phyloP scores from a whole-genome alignment of 1,139 yeast genomes.

The Candida tropicalis region DNA sequence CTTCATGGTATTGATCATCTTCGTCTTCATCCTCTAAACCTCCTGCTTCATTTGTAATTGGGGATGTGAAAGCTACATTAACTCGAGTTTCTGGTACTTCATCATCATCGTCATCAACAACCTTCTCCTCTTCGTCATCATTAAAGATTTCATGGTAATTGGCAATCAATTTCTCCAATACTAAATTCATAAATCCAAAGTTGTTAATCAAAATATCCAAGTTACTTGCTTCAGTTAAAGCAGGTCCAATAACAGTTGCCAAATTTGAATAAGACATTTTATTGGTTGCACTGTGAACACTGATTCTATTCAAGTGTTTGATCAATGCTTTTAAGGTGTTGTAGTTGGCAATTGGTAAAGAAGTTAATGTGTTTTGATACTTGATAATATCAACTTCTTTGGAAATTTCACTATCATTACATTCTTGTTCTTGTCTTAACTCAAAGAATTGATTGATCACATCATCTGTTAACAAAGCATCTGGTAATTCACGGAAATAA shows the following conservation, averaged over 20 bases:
- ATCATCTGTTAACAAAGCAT: conserved; percentile 69
- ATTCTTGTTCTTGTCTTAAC: conserved; percentile 34
- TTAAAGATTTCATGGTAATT: conserved; percentile 43
- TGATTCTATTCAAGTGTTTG: conserved; percentile 67
- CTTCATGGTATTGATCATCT: conserved; percentile 1
- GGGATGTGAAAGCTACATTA: background rate
- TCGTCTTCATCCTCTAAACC: background rate
- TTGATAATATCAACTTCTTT: conserved; percentile 28
- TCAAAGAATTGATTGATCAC: conserved; percentile 53
- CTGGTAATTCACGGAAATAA: conserved; percentile 86
- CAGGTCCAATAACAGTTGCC: conserved; percentile 75
- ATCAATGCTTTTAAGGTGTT: conserved; percentile 67
- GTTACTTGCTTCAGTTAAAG: conserved; percentile 58
- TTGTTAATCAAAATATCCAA: conserved; percentile 51
- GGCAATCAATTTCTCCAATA: conserved; percentile 52
- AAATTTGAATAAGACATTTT: conserved; percentile 80
- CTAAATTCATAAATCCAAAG: conserved; percentile 58
- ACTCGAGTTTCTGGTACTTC: too few species aligned
- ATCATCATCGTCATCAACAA: background rate
- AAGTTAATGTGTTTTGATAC: conserved; percentile 47
- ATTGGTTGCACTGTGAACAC: conserved; percentile 60
- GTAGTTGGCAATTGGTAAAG: conserved; percentile 67
- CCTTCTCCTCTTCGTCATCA: background rate
- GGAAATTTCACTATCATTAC: conserved; percentile 21
- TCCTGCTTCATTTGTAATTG: background rate